Percentiles rank a stretch among this genome's conserved stretches.
Evolutionary conservation across 2,329 filamentous ascomycete species (phyloP).

Genomic region (Ascochyta viciae-villosae): DNA sequence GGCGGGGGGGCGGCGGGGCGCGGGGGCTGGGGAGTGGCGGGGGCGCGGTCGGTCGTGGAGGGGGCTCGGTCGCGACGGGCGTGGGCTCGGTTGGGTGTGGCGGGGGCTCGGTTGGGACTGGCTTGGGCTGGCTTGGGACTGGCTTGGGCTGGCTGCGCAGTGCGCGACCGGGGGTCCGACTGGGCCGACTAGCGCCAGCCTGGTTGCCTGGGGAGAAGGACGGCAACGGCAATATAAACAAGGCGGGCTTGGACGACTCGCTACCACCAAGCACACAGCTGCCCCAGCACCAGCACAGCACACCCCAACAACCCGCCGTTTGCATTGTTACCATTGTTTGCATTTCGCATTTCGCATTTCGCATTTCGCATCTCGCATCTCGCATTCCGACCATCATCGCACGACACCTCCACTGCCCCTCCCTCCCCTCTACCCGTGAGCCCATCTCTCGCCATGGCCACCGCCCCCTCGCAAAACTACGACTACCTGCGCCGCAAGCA

Average conservation of each 20-base stretch:
- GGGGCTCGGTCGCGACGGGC: too few relatives aligned
- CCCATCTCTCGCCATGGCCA: constrained; percentile 18
- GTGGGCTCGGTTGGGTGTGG: too few relatives aligned
- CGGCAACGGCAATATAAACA: constrained; percentile 25
- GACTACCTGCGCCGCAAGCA: constrained; percentile 66
- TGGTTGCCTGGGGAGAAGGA: constrained; percentile 28
- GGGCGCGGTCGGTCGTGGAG: too few relatives aligned
- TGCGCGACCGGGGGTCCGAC: not conserved
- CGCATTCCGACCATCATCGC: too few relatives aligned
- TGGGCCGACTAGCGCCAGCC: constrained; percentile 5
- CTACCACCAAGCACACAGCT: constrained; percentile 9
- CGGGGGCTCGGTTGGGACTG: too few relatives aligned
- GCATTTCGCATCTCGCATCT: not conserved
- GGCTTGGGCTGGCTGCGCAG: not conserved
- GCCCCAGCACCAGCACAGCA: constrained; percentile 11
- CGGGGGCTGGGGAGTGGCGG: too few relatives aligned
- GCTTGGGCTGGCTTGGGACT: too few relatives aligned
- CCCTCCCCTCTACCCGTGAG: too few relatives aligned
- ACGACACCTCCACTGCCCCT: too few relatives aligned
- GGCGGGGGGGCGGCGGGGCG: too few relatives aligned
- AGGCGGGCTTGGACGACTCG: constrained; percentile 23
- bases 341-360: not conserved
- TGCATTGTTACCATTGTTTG: constrained; percentile 40
- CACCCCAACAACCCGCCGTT: constrained; percentile 15
- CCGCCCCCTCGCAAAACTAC: constrained; percentile 54